Evolutionary conservation across 2,329 filamentous ascomycete species (phyloP), one percentile per base, ranked within the genome.

Genomic region (Aspergillus sp.): DNA sequence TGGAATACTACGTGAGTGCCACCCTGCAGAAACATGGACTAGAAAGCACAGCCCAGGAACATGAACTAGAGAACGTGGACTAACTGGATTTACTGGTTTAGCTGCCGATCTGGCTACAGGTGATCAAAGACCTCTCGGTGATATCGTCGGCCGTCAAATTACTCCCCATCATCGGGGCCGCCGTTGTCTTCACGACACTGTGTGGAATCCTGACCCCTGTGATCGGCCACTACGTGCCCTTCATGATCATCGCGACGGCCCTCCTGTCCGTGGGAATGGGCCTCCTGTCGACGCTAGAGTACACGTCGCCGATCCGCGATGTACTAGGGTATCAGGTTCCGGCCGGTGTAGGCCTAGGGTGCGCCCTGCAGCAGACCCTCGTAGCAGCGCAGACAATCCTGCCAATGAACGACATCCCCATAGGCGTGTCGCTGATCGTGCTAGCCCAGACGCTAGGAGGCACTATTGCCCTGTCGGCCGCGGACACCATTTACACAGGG

Each of bases 241-340:
- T 59, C 17, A 56, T 47, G 11, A 19, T 48, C 19, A 4, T 50
- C 4, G 37, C 37, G 3, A 33, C 47, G 9, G 24, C 21, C 7
- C 35, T 58, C 19, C 45, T 51, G 2, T 52, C 43, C 24, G 44
- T 61, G 19, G 53, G 43, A 11, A 40, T 49, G 3, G 53, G 57
- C 5, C 53, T 59, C 1, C 37, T 56, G 4, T 55, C 8, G 19
- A 58, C 56, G 2, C 43, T 58, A n/a, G 45, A 47, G 9, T 47
- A 33, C 27, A 35, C 7, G 8, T 49, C 14, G 35, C 53, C 8
- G 12, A 61, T 39, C 44, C 59, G 5, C 19, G 48, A 39, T 48
- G 50, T n/a, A 11, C 49, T 57, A 12, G 53, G 59, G 43, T 61
- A 59, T 45, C 59, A 59, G n/a, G 53, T 54, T n/a, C 49, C 49